phyloP scores from a whole-genome alignment of 768 basidiomycete genomes.

The Leucocoprinus sp. region DNA sequence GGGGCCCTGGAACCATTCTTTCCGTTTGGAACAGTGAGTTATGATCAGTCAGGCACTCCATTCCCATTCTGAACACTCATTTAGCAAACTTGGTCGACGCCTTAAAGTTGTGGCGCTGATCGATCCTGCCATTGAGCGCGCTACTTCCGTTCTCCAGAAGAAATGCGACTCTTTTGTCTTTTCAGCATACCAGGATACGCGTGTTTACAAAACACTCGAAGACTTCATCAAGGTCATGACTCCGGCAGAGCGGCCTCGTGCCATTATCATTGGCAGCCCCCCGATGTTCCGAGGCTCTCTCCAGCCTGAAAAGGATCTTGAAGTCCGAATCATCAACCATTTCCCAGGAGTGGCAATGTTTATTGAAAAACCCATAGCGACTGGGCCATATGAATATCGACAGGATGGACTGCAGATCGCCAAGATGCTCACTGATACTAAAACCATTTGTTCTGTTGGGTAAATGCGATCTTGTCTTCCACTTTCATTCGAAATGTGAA shows the following conservation, averaged over 20 bases:
- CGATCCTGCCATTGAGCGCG: slow-evolving; percentile 83
- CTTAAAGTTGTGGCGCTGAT: slow-evolving; percentile 94
- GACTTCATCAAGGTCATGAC: slow-evolving; percentile 73
- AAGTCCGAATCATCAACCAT: slow-evolving; percentile 75
- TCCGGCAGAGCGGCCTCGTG: slow-evolving; percentile 61
- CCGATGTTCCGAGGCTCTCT: slow-evolving; percentile 86
- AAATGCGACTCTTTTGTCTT: slow-evolving; percentile 92
- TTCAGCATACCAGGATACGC: slow-evolving; percentile 86
- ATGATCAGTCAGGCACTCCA: slow-evolving; percentile 10
- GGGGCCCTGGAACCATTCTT: slow-evolving; percentile 90
- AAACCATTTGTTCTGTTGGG: slow-evolving; percentile 85
- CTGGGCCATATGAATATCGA: slow-evolving; percentile 64
- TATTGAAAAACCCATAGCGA: slow-evolving; percentile 88
- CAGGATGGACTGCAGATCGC: slow-evolving; percentile 64
- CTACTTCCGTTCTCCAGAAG: slow-evolving; percentile 70
- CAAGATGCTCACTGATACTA: slow-evolving; percentile 57
- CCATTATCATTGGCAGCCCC: slow-evolving; percentile 86
- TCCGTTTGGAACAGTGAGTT: slow-evolving; percentile 80
- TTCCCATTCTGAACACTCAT: slow-evolving; percentile 2
- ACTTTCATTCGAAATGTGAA: not conserved
- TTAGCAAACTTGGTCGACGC: slow-evolving; percentile 87
- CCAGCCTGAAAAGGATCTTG: slow-evolving; percentile 72
- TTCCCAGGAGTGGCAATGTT: slow-evolving; percentile 89
- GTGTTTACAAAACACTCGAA: slow-evolving; percentile 75
- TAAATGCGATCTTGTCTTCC: slow-evolving; percentile 26